Evolutionary conservation across 306 rosid species (phyloP).

Genomic region (Vigna reflexopilosa): DNA sequence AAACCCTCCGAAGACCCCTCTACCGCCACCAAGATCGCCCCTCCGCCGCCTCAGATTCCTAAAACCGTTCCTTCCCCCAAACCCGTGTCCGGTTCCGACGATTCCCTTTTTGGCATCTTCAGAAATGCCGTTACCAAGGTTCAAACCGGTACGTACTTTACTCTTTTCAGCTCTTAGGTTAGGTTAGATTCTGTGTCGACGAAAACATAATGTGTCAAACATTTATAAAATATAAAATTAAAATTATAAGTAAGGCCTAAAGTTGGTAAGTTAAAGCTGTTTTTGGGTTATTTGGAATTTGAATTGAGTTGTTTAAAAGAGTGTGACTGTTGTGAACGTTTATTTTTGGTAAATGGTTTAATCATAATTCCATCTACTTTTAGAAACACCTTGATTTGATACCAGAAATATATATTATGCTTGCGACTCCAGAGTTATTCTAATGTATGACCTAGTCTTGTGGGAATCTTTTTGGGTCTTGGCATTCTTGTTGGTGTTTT

Average conservation of each 20-base stretch:
- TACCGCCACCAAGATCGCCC: slow-evolving; percentile 66
- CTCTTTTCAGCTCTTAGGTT: slow-evolving; percentile 4
- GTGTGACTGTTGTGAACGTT: background rate
- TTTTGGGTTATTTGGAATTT: slow-evolving; percentile 30
- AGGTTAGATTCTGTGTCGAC: background rate
- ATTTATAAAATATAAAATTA: background rate
- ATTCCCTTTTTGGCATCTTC: slow-evolving; percentile 67
- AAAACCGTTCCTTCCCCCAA: slow-evolving; percentile 50
- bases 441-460: background rate
- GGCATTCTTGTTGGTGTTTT: slow-evolving; percentile 22
- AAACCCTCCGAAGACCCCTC: slow-evolving; percentile 54
- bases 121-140: slow-evolving; percentile 80
- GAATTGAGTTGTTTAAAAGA: slow-evolving; percentile 17
- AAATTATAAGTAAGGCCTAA: background rate
- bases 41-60: slow-evolving; percentile 87
- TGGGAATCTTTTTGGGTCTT: slow-evolving; percentile 19
- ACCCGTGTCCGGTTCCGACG: slow-evolving; percentile 45
- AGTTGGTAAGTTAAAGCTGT: slow-evolving; percentile 4
- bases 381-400: slow-evolving; percentile 17
- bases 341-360: background rate
- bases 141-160: slow-evolving; percentile 66
- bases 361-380: slow-evolving; percentile 7
- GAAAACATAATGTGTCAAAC: background rate
- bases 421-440: background rate
- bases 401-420: background rate